Evolutionary conservation across 2,329 filamentous ascomycete genomes (phyloP).

Genomic region (Albifimbria verrucaria): DNA sequence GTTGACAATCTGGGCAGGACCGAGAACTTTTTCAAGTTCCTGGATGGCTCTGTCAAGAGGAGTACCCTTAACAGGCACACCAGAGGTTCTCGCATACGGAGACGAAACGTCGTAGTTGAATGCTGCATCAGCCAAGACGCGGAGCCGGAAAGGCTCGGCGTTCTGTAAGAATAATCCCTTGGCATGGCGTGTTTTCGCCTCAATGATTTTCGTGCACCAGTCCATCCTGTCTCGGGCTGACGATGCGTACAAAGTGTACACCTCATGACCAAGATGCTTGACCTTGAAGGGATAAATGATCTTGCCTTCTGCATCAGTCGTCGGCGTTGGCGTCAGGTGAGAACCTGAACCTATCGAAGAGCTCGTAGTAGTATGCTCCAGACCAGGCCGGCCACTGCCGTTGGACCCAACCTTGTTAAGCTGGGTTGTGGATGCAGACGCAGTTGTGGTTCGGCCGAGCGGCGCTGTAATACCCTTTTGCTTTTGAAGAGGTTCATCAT

Average conservation of each 20-base stretch:
- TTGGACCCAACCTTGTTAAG: constrained; percentile 55
- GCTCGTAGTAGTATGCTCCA: constrained; percentile 67
- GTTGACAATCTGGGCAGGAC: constrained; percentile 64
- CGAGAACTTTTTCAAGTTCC: constrained; percentile 79
- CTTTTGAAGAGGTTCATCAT: constrained; percentile 87
- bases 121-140: constrained; percentile 87
- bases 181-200: constrained; percentile 92
- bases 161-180: constrained; percentile 87
- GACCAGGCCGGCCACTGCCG: constrained; percentile 49
- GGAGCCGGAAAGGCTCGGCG: constrained; percentile 88
- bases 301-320: constrained; percentile 73
- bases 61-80: constrained; percentile 82
- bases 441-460: constrained; percentile 56
- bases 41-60: constrained; percentile 87
- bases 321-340: constrained; percentile 35
- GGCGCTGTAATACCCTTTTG: constrained; percentile 69
- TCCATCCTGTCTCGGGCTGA: constrained; percentile 72
- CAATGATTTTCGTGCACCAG: constrained; percentile 91
- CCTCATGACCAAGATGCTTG: constrained; percentile 91
- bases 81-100: constrained; percentile 54
- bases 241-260: constrained; percentile 85
- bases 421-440: constrained; percentile 56
- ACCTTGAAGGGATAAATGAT: constrained; percentile 92
- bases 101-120: constrained; percentile 74
- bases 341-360: constrained; percentile 57